phyloP scores from a whole-genome alignment of 2,329 filamentous ascomycete species.

The Arthrinium phaeospermum region DNA sequence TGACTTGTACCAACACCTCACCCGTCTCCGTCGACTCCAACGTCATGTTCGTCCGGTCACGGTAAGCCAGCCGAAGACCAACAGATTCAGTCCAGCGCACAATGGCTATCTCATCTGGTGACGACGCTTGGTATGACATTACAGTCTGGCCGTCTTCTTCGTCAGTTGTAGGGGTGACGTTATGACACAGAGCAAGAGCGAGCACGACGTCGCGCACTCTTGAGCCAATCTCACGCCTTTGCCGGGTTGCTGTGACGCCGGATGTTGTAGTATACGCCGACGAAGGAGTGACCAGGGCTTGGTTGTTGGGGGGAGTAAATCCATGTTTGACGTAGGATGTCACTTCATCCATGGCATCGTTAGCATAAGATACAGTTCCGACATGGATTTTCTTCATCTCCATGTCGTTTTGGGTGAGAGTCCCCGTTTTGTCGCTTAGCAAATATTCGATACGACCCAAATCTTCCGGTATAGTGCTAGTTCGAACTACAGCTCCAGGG shows the following conservation, averaged over 20 bases:
- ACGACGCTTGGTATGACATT: slow-evolving; percentile 94
- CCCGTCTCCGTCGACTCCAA: slow-evolving; percentile 79
- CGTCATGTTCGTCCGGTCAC: slow-evolving; percentile 85
- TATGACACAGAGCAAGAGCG: slow-evolving; percentile 92
- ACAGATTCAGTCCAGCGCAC: slow-evolving; percentile 95
- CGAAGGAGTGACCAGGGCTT: slow-evolving; percentile 74
- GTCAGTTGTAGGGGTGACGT: slow-evolving; percentile 91
- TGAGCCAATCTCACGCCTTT: slow-evolving; percentile 89
- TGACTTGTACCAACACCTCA: slow-evolving; percentile 78
- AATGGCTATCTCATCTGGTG: slow-evolving; percentile 97
- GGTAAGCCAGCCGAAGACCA: slow-evolving; percentile 81
- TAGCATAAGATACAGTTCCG: slow-evolving; percentile 96
- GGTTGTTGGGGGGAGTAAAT: slow-evolving; percentile 60
- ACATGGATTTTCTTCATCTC: slow-evolving; percentile 99
- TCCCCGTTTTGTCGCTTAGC: slow-evolving; percentile 97
- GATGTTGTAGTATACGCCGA: slow-evolving; percentile 68
- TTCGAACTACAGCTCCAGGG: slow-evolving; percentile 88
- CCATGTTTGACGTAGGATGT: slow-evolving; percentile 83
- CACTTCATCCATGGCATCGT: slow-evolving; percentile 99
- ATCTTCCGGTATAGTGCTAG: slow-evolving; percentile 97
- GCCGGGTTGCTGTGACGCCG: slow-evolving; percentile 74
- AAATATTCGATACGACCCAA: slow-evolving; percentile 95
- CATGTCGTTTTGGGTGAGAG: slow-evolving; percentile 97
- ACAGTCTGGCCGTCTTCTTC: slow-evolving; percentile 78
- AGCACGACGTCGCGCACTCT: slow-evolving; percentile 92